Conservation (phyloP, 2,329 filamentous ascomycete genomes). For the Beauveria caledonica region DNA sequence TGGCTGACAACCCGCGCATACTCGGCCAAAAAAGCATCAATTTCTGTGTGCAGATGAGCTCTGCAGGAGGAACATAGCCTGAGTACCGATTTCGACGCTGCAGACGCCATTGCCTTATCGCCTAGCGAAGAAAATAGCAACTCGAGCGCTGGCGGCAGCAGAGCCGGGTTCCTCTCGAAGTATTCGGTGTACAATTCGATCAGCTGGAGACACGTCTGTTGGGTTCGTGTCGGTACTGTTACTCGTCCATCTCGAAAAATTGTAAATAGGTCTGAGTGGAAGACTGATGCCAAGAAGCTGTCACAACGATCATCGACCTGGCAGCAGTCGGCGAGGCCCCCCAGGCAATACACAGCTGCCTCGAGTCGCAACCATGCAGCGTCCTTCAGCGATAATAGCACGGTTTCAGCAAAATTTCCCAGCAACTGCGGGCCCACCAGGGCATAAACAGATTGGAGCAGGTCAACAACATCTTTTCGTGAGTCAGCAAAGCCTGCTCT, state of each 20-base stretch:
- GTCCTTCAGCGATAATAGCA: slow-evolving; percentile 39
- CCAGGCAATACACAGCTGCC: slow-evolving; percentile 54
- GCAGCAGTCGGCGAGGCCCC: slow-evolving; percentile 58
- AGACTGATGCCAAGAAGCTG: slow-evolving; percentile 50
- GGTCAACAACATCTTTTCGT: slow-evolving; percentile 69
- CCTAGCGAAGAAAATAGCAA: slow-evolving; percentile 65
- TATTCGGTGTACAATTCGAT: slow-evolving; percentile 69
- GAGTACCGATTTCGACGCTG: slow-evolving; percentile 66
- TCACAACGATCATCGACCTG: slow-evolving; percentile 51
- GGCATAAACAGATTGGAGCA: slow-evolving; percentile 64
- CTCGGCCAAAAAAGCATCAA: slow-evolving; percentile 60
- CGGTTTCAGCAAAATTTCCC: slow-evolving; percentile 47
- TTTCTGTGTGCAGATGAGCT: slow-evolving; percentile 56
- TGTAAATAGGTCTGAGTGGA: slow-evolving; percentile 50
- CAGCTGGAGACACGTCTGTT: slow-evolving; percentile 60
- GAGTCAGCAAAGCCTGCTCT: slow-evolving; percentile 62
- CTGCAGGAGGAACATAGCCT: slow-evolving; percentile 70
- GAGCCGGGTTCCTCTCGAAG: slow-evolving; percentile 61
- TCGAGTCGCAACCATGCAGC: slow-evolving; percentile 53
- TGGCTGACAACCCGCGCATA: slow-evolving; percentile 56
- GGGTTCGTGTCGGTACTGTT: slow-evolving; percentile 51
- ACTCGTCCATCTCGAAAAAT: slow-evolving; percentile 41
- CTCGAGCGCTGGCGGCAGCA: slow-evolving; percentile 62
- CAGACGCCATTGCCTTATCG: slow-evolving; percentile 52
- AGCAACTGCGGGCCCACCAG: slow-evolving; percentile 49